phyloP scores from a whole-genome alignment of 805 yeast species.

The Tanozyma kutaoensis region DNA sequence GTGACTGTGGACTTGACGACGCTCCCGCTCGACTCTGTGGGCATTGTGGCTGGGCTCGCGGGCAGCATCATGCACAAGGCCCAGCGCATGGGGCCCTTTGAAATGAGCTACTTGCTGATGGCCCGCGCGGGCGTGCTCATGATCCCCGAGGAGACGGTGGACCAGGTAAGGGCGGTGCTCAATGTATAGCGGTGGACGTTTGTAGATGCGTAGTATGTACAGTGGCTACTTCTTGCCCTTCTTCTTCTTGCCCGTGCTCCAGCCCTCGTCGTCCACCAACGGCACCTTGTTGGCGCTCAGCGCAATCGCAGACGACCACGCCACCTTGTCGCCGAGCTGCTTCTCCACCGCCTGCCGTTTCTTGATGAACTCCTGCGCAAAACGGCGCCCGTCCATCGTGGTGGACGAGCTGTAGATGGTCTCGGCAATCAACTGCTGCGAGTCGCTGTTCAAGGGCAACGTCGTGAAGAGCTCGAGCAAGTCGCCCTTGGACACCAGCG shows the following conservation, averaged over 20 bases:
- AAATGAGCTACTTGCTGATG: conserved; percentile 48
- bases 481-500: conserved; percentile 66
- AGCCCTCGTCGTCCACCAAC: conserved; percentile 31
- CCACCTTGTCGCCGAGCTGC: conserved; percentile 23
- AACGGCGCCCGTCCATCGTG: conserved; percentile 88
- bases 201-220: too few species aligned
- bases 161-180: conserved; percentile 11
- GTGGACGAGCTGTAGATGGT: conserved; percentile 81
- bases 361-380: conserved; percentile 80
- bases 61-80: conserved; percentile 26
- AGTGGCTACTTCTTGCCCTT: conserved; percentile 25
- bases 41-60: conserved; percentile 57
- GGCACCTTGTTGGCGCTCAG: conserved; percentile 24
- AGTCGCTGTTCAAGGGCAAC: conserved; percentile 58
- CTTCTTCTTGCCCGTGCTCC: conserved; percentile 30
- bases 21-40: conserved; percentile 47
- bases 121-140: conserved; percentile 47
- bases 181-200: too few species aligned
- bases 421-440: conserved; percentile 80
- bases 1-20: conserved; percentile 37
- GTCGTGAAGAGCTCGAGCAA: conserved; percentile 69
- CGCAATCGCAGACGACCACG: conserved; percentile 65
- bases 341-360: conserved; percentile 65
- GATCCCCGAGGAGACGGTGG: conserved; percentile 38
- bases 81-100: conserved; percentile 15